A percentile compares a stretch with the other conserved stretches of the same genome.
Conservation (phyloP, 2,329 filamentous ascomycete species). For the Xylariomycetidae sp. region DNA sequence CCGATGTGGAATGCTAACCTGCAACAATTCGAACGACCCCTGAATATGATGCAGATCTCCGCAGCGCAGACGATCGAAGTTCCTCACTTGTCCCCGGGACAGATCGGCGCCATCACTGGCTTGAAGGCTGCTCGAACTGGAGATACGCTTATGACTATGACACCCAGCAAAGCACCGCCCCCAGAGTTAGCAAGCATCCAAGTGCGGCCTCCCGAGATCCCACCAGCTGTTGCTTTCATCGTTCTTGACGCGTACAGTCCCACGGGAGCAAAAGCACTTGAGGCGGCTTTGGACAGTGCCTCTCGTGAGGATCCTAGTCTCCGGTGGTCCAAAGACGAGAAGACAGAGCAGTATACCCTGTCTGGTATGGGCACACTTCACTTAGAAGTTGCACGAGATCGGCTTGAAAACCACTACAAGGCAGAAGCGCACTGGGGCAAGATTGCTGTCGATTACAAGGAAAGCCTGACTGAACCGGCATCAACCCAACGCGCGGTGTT, state of each 20-base stretch:
- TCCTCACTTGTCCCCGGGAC: constrained; percentile 70
- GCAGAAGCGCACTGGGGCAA: constrained; percentile 79
- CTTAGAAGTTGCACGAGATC: constrained; percentile 84
- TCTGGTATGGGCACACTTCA: constrained; percentile 97
- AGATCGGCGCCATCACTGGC: constrained; percentile 90
- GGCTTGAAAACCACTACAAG: constrained; percentile 83
- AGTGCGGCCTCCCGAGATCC: constrained; percentile 80
- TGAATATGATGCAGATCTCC: constrained; percentile 82
- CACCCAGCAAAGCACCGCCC: constrained; percentile 55
- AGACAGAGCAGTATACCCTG: constrained; percentile 87
- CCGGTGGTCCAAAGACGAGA: constrained; percentile 75
- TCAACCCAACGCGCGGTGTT: constrained; percentile 56
- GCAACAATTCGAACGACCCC: constrained; percentile 69
- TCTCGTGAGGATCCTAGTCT: constrained; percentile 90
- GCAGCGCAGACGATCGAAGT: constrained; percentile 84
- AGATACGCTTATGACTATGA: constrained; percentile 78
- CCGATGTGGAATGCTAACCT: constrained; percentile 84
- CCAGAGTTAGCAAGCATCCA: constrained; percentile 68
- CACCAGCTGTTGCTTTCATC: constrained; percentile 94
- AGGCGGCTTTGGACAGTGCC: constrained; percentile 68
- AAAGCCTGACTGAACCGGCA: constrained; percentile 61
- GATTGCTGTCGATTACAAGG: constrained; percentile 93
- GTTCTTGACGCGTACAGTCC: constrained; percentile 77
- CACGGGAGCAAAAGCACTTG: constrained; percentile 72
- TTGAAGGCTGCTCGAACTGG: constrained; percentile 89